Base-by-base conservation (phyloP, 768 basidiomycete species). In the Hygrophorus russula region DNA sequence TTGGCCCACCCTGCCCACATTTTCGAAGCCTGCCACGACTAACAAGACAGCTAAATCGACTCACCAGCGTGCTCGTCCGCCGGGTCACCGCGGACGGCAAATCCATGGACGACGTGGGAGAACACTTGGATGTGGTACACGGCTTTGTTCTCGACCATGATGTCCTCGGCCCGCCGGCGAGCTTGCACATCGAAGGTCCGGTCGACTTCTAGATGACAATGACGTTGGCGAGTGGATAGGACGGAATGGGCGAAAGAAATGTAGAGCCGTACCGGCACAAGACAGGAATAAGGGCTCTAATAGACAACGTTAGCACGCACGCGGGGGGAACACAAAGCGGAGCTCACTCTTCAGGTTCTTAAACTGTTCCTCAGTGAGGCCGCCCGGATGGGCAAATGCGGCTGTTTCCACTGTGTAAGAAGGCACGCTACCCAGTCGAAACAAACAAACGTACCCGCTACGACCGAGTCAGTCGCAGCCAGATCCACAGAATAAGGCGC, bases 1-100 rank as follows among this genome's bases (percentile, higher is more conserved):
- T 77, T 78, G 0, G 73, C 74, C 69, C 75, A 78, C 13, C 74
- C 77, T n/a, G n/a, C n/a, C n/a, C n/a, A n/a, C n/a, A n/a, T 35
- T 35, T 3, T 13, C 13, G 33, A 35, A 35, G 17, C 4, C 7
- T 7, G 7, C 7, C 24, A 24, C 7, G 24, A 24, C 7, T 24
- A 7, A 24, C 24, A 7, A 24, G 24, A 24, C 7, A 61, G 7
- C 24, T 3, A 7, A 3, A 35, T 3, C 33, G n/a, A 35, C 64
- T 48, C 48, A 67, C 71, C 62, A 5, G 51, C 53, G 35, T 65
- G 63, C 45, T 66, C 63, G 9, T 69, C 60, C 0, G 63, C 60
- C 9, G 64, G 62, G 49, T 70, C 60, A 3, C 71, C 70, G 5
- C 71, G 67, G 3, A 67, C 61, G 0, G 69, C 70, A 49, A 75